A percentile compares a stretch with the other conserved stretches of the same genome.
Evolutionary conservation across 2,329 filamentous ascomycete genomes (phyloP).

Genomic region (Neofusicoccum parvum): DNA sequence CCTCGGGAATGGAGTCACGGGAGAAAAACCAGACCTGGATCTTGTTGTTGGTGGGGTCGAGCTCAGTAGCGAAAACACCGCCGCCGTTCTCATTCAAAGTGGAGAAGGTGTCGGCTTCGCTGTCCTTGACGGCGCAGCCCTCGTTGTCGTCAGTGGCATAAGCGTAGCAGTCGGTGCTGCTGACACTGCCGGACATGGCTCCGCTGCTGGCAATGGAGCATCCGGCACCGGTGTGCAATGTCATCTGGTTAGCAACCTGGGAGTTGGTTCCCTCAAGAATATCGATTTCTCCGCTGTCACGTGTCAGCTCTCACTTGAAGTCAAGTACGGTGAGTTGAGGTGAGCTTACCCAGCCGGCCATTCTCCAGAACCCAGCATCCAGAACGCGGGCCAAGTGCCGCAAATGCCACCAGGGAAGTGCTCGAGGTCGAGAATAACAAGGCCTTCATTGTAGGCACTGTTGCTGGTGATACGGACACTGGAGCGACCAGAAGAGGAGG

Average conservation of each 20-base stretch:
- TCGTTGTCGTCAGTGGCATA: slow-evolving; percentile 41
- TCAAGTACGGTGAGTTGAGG: background rate
- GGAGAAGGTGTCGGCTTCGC: slow-evolving; percentile 45
- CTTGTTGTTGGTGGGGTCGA: slow-evolving; percentile 61
- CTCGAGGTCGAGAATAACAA: slow-evolving; percentile 53
- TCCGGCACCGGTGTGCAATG: slow-evolving; percentile 50
- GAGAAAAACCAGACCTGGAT: slow-evolving; percentile 86
- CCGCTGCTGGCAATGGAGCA: slow-evolving; percentile 45
- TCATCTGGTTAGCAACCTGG: slow-evolving; percentile 46
- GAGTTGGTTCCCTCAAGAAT: slow-evolving; percentile 53
- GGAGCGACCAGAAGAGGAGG: slow-evolving; percentile 42
- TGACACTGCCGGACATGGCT: slow-evolving; percentile 53
- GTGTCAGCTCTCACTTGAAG: background rate
- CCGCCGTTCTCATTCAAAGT: slow-evolving; percentile 54
- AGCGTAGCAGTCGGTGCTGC: slow-evolving; percentile 53
- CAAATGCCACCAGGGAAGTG: slow-evolving; percentile 54
- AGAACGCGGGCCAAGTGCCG: slow-evolving; percentile 52
- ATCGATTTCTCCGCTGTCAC: slow-evolving; percentile 48
- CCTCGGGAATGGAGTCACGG: slow-evolving; percentile 64
- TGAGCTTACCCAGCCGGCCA: slow-evolving; percentile 35
- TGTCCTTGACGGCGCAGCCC: slow-evolving; percentile 47
- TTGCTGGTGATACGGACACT: slow-evolving; percentile 53
- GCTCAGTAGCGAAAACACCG: slow-evolving; percentile 55
- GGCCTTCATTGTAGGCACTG: slow-evolving; percentile 48
- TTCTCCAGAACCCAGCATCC: slow-evolving; percentile 36